Base-by-base conservation (phyloP, 495 filamentous ascomycete species). In the Aspergillus heteromorphus region DNA sequence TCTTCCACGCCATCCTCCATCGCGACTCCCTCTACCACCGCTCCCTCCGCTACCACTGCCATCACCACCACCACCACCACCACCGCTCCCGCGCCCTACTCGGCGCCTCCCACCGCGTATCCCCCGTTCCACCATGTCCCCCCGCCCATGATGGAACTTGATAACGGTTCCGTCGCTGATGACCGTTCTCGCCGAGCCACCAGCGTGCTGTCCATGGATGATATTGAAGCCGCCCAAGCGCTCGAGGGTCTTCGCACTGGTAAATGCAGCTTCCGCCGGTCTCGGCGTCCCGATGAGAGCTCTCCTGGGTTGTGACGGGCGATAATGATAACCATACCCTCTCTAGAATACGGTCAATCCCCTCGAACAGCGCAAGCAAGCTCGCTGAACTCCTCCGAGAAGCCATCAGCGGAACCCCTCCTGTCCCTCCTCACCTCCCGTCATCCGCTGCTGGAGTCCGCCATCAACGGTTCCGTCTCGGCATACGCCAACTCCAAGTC, bases 161-260 rank as follows among this genome's bases (percentile, higher is more conserved):
- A 76, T 53, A 59, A 61, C 21, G 55, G 59, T 54, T 51, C 60
- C 27, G 50, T 54, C 25, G 55, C 60, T n/a, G 71, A 74, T 36
- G 73, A 76, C 58, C 72, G 74, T 20, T 66, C 68, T 57, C 72
- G 68, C 64, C 70, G 73, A 58, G 73, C 73, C 29, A 66, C 73
- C 48, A 77, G 74, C 60, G 73, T 75, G 27, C 52, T 87, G 40
- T 89, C 84, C 43, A 82, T 92, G 59, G 91, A 96, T 61, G 91
- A 97, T 65, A 83, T 89, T 13, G 87, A 95, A 63, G 92, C 91
- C 23, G 91, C 91, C 27, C 90, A 96, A 72, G 91, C 92, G 11
- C 70, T 97, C 18, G 87, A 87, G 31, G 88, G 89, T 52, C 78
- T 97, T 49, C 83, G 88, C 68, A 84, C 88, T 63, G 89, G 91